A percentile compares a stretch with the other conserved stretches of the same genome.
Evolutionary conservation across 306 rosid genomes (phyloP).

Genomic region (Sechiopsis laciniata): DNA sequence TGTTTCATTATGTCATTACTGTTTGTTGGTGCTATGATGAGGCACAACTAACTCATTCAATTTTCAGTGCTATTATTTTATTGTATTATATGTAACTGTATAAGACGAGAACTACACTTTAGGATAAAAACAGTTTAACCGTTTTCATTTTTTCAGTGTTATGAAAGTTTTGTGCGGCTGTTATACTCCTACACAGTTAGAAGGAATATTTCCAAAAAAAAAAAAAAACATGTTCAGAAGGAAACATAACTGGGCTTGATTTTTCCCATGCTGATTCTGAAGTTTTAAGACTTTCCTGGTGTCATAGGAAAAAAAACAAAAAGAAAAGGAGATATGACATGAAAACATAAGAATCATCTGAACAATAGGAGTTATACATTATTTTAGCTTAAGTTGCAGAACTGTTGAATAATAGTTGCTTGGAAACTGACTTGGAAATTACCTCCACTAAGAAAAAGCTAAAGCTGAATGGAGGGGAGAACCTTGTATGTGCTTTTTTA

Average conservation of each 20-base stretch:
- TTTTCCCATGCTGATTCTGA: constrained; percentile 19
- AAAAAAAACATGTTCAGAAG: neutral
- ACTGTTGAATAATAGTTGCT: constrained; percentile 13
- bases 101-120: neutral
- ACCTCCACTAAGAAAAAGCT: constrained; percentile 15
- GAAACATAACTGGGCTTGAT: neutral
- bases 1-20: neutral
- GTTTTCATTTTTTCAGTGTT: neutral
- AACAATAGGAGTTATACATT: neutral
- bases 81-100: neutral
- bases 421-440: constrained; percentile 16
- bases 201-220: neutral
- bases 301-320: neutral
- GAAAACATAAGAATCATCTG: constrained; percentile 12
- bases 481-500: constrained; percentile 11
- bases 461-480: constrained; percentile 3
- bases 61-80: neutral
- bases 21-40: neutral
- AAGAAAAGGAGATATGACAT: constrained; percentile 12
- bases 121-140: neutral
- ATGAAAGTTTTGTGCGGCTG: neutral
- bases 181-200: constrained; percentile 12
- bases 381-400: neutral
- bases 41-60: neutral
- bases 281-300: constrained; percentile 9